These are phyloP conservation scores for Xanthoceras sorbifolium DNA, from an alignment of 345 rosid genomes.

Conservation along the genomic window DNA sequence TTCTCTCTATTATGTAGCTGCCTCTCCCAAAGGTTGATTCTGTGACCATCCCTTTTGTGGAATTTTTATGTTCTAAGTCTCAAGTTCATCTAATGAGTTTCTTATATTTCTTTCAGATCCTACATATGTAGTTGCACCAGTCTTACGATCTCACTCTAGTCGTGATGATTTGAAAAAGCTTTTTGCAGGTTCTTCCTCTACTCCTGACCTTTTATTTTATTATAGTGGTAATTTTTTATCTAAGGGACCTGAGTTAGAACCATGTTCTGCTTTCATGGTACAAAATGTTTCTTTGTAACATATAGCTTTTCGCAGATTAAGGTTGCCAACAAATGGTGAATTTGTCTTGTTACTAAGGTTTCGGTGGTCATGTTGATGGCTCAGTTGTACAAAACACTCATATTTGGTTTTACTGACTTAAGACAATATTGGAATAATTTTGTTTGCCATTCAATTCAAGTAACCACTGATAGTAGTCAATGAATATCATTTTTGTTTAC, in stretches of 20 bases:
- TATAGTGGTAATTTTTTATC: not conserved
- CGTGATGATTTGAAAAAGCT: slow-evolving; percentile 82
- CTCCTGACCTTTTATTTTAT: not conserved
- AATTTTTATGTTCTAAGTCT: not conserved
- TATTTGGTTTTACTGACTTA: not conserved
- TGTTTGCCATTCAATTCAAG: slow-evolving; percentile 3
- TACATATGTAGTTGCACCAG: slow-evolving; percentile 83
- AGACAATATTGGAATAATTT: not conserved
- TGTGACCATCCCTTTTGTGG: not conserved
- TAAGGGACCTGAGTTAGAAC: not conserved
- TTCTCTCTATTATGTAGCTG: slow-evolving; percentile 81
- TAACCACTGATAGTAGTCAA: not conserved
- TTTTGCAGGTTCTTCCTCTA: slow-evolving; percentile 61
- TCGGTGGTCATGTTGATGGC: not conserved
- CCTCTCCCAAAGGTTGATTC: slow-evolving; percentile 84
- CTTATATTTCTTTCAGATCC: slow-evolving; percentile 59
- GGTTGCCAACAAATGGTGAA: not conserved
- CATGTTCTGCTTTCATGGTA: slow-evolving; percentile 3
- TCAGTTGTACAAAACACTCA: not conserved
- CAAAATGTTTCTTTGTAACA: not conserved
- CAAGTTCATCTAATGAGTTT: slow-evolving; percentile 1
- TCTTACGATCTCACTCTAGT: slow-evolving; percentile 62
- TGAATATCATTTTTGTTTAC: not conserved
- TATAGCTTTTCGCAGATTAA: not conserved
- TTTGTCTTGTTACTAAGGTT: not conserved